Base-by-base conservation (phyloP, 306 rosid species). In the Medicago ruthenica region DNA sequence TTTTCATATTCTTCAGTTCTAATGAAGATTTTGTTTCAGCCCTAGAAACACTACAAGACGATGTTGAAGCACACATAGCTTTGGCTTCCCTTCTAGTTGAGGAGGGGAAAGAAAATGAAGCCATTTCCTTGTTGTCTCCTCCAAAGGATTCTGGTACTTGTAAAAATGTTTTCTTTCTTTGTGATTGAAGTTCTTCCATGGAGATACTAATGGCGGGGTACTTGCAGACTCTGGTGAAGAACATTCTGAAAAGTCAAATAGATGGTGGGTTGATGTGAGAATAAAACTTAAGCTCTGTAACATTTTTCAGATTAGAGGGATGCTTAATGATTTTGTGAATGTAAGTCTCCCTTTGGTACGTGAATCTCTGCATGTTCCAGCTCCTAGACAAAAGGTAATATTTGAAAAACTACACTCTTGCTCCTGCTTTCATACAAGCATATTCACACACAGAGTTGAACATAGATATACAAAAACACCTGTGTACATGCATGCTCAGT, bases 51-150 rank as follows among this genome's bases (percentile, higher is more conserved):
- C 81, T 85, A 62, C 77, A 83, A 68, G 89, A 88, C 77, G 83
- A 94, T 78, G 83, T 92, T 79, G 89, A 87, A 80, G 87, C 89
- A 8, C 88, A 97, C 15, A 82, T 94, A 61, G 80, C 85, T 76
- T 85, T 94, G 85, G 88, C 95, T 79, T 92, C 95, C 77, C 90
- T 94, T 80, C 91, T 94, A 27, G 88, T 94, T 63, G 96, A 92
- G 81, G 95, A 94, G 79, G 87, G 73, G 79, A 88, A 84, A 78
- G 87, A 76, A 71, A 92, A 87, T 74, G 98, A 94, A 78, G 98
- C 93, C 65, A 86, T 90, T 79, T 84, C 85, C 13, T 81, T 94
- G 84, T 79, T 92, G 54, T 85, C 92, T 80, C 96, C 94, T 78
- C 93, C 91, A 13, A 76, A 77, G 37, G 81, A 75, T 78, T 61